These are phyloP conservation scores for Pseudonitzschia multistriata DNA, from an alignment of 108 stramenopile species.

Conservation along the genomic window DNA sequence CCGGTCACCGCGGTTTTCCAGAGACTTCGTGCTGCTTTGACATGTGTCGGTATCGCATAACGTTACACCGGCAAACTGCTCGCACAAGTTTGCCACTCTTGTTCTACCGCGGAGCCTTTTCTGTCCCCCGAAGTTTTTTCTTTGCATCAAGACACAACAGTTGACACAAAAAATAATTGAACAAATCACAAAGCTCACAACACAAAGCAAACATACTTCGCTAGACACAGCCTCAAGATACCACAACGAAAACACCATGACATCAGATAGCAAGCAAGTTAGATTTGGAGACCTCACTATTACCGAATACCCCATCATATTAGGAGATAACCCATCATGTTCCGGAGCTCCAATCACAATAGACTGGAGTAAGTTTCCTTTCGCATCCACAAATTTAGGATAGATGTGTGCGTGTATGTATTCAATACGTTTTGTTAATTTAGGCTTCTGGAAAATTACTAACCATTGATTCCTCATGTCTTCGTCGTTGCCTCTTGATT, in stretches of 20 bases:
- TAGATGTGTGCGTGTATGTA: too few species aligned
- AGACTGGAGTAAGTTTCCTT: slow-evolving; percentile 20
- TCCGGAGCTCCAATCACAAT: slow-evolving; percentile 37
- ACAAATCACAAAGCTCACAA: too few species aligned
- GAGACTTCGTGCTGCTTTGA: too few species aligned
- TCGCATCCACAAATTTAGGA: neutral
- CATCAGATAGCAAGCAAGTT: slow-evolving; percentile 17
- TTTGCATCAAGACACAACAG: too few species aligned
- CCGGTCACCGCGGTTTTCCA: too few species aligned
- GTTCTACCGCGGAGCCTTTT: too few species aligned
- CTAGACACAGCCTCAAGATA: neutral
- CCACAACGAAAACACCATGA: neutral
- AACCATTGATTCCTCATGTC: neutral
- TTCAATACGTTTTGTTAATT: neutral
- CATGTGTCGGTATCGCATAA: too few species aligned
- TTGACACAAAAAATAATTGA: too few species aligned
- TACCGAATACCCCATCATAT: slow-evolving; percentile 31
- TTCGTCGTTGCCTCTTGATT: neutral
- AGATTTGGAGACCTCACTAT: slow-evolving; percentile 24
- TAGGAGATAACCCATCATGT: slow-evolving; percentile 40
- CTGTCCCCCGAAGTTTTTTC: too few species aligned
- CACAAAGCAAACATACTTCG: neutral
- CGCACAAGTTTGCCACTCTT: too few species aligned
- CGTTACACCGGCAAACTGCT: too few species aligned
- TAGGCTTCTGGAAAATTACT: neutral